Evolutionary conservation across 352 stramenopile genomes (phyloP).

Genomic region (Phytophthora hybrid): DNA sequence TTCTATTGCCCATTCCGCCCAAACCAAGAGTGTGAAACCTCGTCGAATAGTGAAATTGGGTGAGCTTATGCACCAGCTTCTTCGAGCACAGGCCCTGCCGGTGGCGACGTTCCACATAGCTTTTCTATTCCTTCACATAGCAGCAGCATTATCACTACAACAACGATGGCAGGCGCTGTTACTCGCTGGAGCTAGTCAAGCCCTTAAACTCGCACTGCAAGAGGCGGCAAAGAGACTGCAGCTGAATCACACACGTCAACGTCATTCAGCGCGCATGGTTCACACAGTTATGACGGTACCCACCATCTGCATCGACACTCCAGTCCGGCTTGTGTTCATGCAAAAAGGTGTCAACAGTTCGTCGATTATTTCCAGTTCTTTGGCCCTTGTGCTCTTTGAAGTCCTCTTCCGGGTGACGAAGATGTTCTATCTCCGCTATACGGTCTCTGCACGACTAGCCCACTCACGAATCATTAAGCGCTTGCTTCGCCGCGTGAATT

Average conservation of each 20-base stretch:
- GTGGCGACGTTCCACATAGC: conserved; percentile 22
- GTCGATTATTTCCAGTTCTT: conserved; percentile 27
- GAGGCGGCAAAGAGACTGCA: conserved; percentile 40
- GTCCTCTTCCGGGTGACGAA: conserved; percentile 51
- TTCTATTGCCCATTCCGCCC: neutral
- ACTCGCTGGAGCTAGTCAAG: conserved; percentile 37
- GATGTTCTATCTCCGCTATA: conserved; percentile 37
- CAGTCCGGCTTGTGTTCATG: conserved; percentile 49
- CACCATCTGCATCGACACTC: conserved; percentile 43
- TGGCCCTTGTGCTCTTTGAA: conserved; percentile 40
- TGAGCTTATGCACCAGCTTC: conserved; percentile 15
- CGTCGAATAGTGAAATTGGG: neutral
- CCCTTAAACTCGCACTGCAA: conserved; percentile 45
- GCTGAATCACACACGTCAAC: conserved; percentile 22
- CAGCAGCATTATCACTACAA: conserved; percentile 19
- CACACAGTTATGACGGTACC: conserved; percentile 44
- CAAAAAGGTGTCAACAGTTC: conserved; percentile 25
- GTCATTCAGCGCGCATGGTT: conserved; percentile 28
- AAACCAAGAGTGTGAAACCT: neutral
- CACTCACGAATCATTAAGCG: conserved; percentile 42
- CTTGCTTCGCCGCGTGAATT: conserved; percentile 45
- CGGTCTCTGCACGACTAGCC: conserved; percentile 29
- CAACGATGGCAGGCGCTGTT: conserved; percentile 38
- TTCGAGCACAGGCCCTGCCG: conserved; percentile 13
- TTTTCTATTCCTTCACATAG: conserved; percentile 39